Evolutionary conservation across 768 basidiomycete species (phyloP).

Genomic region (Gloeophyllum trabeum): DNA sequence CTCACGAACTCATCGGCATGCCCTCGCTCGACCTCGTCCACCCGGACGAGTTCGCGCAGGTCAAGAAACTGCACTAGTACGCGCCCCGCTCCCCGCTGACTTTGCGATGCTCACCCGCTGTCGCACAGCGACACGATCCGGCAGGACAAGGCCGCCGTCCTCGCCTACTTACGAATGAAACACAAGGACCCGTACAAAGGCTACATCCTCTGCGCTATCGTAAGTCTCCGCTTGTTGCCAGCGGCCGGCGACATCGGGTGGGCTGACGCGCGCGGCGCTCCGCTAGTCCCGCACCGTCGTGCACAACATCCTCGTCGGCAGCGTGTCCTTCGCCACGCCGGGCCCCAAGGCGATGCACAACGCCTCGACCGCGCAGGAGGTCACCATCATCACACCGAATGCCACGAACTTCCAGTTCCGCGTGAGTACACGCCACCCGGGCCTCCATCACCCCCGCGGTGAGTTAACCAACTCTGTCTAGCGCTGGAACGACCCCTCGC

Average conservation of each 20-base stretch:
- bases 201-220: slow-evolving; percentile 64
- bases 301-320: slow-evolving; percentile 65
- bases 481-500: slow-evolving; percentile 63
- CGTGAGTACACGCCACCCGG: slow-evolving; percentile 23
- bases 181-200: slow-evolving; percentile 75
- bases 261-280: slow-evolving; percentile 1
- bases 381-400: slow-evolving; percentile 56
- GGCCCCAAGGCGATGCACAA: slow-evolving; percentile 70
- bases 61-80: slow-evolving; percentile 64
- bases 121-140: slow-evolving; percentile 54
- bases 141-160: slow-evolving; percentile 69
- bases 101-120: not conserved
- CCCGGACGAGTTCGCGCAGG: slow-evolving; percentile 62
- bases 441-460: slow-evolving; percentile 45
- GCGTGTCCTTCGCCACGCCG: slow-evolving; percentile 68
- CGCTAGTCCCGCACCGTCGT: slow-evolving; percentile 51
- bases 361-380: slow-evolving; percentile 75
- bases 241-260: not conserved
- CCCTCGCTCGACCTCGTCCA: slow-evolving; percentile 71
- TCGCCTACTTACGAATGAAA: slow-evolving; percentile 68
- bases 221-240: slow-evolving; percentile 23
- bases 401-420: slow-evolving; percentile 26
- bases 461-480: slow-evolving; percentile 16
- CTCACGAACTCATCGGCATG: slow-evolving; percentile 55
- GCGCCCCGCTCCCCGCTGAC: slow-evolving; percentile 9